Conservation (phyloP, 2,329 filamentous ascomycete genomes). For the Fusarium chaquense region DNA sequence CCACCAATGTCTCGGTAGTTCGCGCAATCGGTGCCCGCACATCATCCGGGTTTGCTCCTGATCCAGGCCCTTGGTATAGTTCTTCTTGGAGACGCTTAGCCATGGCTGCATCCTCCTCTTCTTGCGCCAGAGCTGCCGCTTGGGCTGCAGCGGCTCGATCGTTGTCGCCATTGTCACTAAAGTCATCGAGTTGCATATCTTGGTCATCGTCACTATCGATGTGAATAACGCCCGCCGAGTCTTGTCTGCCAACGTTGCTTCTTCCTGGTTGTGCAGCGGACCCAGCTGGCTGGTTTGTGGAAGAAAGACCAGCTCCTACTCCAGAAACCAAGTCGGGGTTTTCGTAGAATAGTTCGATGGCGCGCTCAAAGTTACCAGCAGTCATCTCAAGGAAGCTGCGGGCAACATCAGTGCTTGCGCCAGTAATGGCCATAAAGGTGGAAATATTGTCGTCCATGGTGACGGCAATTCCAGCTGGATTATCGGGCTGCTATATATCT, state of each 20-base stretch:
- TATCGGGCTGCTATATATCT: background rate
- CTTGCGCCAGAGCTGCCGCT: slow-evolving; percentile 63
- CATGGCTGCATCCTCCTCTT: slow-evolving; percentile 94
- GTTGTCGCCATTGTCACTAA: slow-evolving; percentile 55
- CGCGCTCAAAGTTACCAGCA: slow-evolving; percentile 85
- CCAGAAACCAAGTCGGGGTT: slow-evolving; percentile 76
- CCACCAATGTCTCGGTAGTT: slow-evolving; percentile 91
- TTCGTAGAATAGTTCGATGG: slow-evolving; percentile 90
- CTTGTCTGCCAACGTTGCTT: slow-evolving; percentile 50
- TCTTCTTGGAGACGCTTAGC: slow-evolving; percentile 92
- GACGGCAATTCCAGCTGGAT: slow-evolving; percentile 15
- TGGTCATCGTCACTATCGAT: slow-evolving; percentile 63
- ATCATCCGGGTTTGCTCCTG: slow-evolving; percentile 62
- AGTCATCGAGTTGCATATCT: slow-evolving; percentile 55
- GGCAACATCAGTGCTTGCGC: slow-evolving; percentile 78
- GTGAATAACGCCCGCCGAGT: slow-evolving; percentile 66
- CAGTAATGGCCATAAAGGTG: slow-evolving; percentile 86
- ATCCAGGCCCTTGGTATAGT: slow-evolving; percentile 72
- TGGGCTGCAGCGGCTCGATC: slow-evolving; percentile 57
- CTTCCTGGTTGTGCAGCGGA: slow-evolving; percentile 47
- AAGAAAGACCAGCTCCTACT: slow-evolving; percentile 51
- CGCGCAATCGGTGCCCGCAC: slow-evolving; percentile 91
- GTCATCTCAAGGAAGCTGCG: slow-evolving; percentile 86
- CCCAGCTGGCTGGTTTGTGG: slow-evolving; percentile 21
- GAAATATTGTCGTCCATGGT: slow-evolving; percentile 79